phyloP scores from a whole-genome alignment of 139 green algal species.

The Astrephomene gubernaculifera region DNA sequence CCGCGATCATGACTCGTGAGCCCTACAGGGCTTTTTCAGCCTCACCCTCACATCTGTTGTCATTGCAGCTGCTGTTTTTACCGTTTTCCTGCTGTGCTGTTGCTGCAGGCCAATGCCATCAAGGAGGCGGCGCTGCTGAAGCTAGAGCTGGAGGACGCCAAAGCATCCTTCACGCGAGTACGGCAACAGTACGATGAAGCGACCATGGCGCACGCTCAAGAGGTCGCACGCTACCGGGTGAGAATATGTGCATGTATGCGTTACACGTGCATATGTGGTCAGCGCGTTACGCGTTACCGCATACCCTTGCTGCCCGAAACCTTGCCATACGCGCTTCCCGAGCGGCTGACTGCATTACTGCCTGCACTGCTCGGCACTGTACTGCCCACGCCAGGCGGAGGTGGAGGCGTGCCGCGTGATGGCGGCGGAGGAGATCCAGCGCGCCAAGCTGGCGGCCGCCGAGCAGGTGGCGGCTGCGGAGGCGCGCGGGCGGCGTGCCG shows the following conservation, averaged over 20 bases:
- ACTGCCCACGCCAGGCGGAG: constrained; percentile 45
- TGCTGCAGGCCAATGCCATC: constrained; percentile 50
- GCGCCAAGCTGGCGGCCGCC: constrained; percentile 15
- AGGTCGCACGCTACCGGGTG: constrained; percentile 44
- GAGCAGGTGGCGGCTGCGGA: constrained; percentile 42
- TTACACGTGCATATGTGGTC: no score
- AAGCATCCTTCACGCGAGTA: constrained; percentile 20
- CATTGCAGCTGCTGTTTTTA: no score
- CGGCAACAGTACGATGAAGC: constrained; percentile 46
- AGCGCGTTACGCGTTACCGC: no score
- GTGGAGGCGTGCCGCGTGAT: not conserved
- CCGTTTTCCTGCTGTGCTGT: no score
- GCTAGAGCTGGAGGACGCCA: constrained; percentile 53
- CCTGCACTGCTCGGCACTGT: no score
- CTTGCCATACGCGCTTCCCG: no score
- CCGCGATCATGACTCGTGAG: no score
- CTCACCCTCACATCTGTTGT: no score
- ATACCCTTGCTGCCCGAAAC: no score
- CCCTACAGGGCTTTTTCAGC: no score
- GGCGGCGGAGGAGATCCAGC: constrained; percentile 24
- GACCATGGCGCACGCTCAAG: constrained; percentile 20
- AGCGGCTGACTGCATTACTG: no score
- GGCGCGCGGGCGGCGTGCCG: constrained; percentile 42
- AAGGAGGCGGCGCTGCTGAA: constrained; percentile 47
- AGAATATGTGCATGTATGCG: no score